Evolutionary conservation across 2,329 filamentous ascomycete genomes (phyloP).

Genomic region (Cladosporium sphaerospermum): DNA sequence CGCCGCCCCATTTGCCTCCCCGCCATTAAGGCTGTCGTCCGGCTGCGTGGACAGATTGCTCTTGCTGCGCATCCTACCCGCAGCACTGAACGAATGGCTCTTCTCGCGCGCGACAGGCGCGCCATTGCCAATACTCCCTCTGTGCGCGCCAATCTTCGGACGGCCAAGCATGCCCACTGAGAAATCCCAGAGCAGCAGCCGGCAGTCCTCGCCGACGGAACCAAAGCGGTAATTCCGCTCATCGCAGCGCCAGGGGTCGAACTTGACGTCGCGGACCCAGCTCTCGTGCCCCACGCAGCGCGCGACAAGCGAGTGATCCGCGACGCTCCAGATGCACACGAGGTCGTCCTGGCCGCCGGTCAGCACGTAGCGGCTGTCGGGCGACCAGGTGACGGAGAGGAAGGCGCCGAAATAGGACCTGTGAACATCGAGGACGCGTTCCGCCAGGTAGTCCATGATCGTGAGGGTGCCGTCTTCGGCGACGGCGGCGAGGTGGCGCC

Average conservation of each 20-base stretch:
- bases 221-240: constrained; percentile 93
- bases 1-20: constrained; percentile 41
- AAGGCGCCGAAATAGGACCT: constrained; percentile 90
- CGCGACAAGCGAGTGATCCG: constrained; percentile 77
- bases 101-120: constrained; percentile 42
- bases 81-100: constrained; percentile 41
- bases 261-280: constrained; percentile 89
- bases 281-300: constrained; percentile 92
- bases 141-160: constrained; percentile 61
- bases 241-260: constrained; percentile 96
- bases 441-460: constrained; percentile 85
- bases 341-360: constrained; percentile 95
- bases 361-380: constrained; percentile 90
- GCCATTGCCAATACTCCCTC: constrained; percentile 47
- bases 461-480: constrained; percentile 85
- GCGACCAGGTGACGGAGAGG: constrained; percentile 93
- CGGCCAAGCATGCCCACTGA: constrained; percentile 92
- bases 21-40: constrained; percentile 21
- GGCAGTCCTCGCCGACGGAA: constrained; percentile 89
- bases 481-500: constrained; percentile 78
- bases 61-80: constrained; percentile 61
- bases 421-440: constrained; percentile 81
- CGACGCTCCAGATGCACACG: constrained; percentile 89
- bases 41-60: constrained; percentile 54
- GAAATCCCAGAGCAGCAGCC: constrained; percentile 93